Evolutionary conservation across 176 grass and related monocot genomes (phyloP).

Genomic region (Melocanna baccifera): DNA sequence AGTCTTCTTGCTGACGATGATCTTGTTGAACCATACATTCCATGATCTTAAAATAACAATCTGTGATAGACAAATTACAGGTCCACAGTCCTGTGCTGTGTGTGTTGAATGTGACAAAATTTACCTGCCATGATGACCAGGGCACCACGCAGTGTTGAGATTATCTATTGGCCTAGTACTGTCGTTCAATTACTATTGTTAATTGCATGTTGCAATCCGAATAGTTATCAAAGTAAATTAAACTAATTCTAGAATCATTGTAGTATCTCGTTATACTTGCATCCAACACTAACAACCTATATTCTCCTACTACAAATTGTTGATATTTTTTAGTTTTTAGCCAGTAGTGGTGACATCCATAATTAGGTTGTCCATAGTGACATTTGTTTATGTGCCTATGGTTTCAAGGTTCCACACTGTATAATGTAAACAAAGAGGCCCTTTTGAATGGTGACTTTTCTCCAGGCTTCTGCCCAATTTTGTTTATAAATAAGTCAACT

Average conservation of each 20-base stretch:
- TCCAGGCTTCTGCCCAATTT: background rate
- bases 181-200: background rate
- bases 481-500: background rate
- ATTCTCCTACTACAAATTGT: background rate
- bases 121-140: slow-evolving; percentile 25
- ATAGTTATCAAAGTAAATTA: background rate
- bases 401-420: slow-evolving; percentile 3
- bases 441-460: background rate
- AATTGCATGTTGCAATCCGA: background rate
- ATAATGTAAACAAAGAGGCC: background rate
- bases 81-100: background rate
- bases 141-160: background rate
- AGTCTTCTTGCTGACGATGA: background rate
- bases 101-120: background rate
- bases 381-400: background rate
- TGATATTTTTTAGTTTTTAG: background rate
- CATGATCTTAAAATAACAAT: background rate
- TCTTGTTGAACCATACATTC: background rate
- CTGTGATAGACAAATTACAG: slow-evolving; percentile 18
- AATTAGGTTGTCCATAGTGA: background rate
- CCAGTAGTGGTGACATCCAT: background rate
- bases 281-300: background rate
- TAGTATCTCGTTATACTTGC: background rate
- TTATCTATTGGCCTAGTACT: background rate
- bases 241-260: background rate